Evolutionary conservation across 305 asterid genomes (phyloP), one percentile per base, ranked within the genome.

Genomic region (Solanum aculeatissimum): DNA sequence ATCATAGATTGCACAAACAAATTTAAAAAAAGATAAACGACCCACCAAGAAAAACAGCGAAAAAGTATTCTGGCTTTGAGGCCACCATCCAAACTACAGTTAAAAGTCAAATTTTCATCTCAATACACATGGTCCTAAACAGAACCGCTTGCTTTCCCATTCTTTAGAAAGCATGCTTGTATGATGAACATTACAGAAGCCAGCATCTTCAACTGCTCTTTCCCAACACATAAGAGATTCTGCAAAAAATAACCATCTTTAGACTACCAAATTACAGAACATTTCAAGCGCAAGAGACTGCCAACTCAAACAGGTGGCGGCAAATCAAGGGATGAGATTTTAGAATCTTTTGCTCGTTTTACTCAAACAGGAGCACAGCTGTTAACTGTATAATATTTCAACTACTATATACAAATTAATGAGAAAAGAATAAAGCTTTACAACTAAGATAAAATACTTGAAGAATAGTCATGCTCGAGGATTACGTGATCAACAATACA

Each of bases 1-100:
- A 90, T 88, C 71, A 85, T 87, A 86, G 89, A 89, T 83, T 87
- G 91, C 90, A 47, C 27, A 72, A 85, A 62, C 84, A 86, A 79
- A 83, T 85, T 85, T 71, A 49, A 70, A 78, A 57, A 62, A 79
- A 42, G 70, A 32, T 69, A 66, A 75, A 82, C 16, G 5, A 25
- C 43, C 82, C 45, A 49, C 63, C 62, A 77, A 49, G 43, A 55
- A 84, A 85, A 72, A 43, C 29, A 83, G 77, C 65, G 60, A 7
- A 82, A 21, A 80, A 85, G 38, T 32, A 85, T 60, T 82, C 66
- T 63, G 85, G 89, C 89, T 69, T 82, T 72, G 45, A 68, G 83
- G 90, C 87, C 87, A 78, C 68, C 72, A 25, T 12, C 42, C 75
- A 60, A 62, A 81, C 84, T 81, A 81, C 71, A 81, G 84, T 77